phyloP scores from a whole-genome alignment of 352 stramenopile genomes.

The Globisporangium paddicum region DNA sequence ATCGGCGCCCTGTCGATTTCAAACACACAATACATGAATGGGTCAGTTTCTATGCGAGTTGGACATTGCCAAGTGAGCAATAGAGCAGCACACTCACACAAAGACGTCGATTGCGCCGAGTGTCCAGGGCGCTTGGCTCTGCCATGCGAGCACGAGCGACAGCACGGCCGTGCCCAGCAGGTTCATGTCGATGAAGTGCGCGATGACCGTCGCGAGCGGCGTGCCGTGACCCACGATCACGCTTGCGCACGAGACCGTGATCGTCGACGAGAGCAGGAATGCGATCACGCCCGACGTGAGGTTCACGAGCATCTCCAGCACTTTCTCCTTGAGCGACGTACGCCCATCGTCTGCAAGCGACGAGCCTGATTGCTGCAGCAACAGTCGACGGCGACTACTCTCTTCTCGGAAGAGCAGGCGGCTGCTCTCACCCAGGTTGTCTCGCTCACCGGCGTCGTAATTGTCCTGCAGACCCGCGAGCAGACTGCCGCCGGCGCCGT shows the following conservation, averaged over 20 bases:
- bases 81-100: slow-evolving; percentile 31
- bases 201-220: slow-evolving; percentile 52
- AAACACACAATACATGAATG: not conserved
- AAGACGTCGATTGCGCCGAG: slow-evolving; percentile 78
- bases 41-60: not conserved
- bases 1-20: slow-evolving; percentile 38
- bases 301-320: slow-evolving; percentile 44
- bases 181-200: slow-evolving; percentile 84
- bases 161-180: slow-evolving; percentile 66
- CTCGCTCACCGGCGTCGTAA: slow-evolving; percentile 8
- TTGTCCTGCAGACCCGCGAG: slow-evolving; percentile 9
- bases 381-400: slow-evolving; percentile 10
- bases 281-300: slow-evolving; percentile 70
- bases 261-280: slow-evolving; percentile 71
- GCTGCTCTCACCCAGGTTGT: slow-evolving; percentile 11
- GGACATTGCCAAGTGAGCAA: not conserved
- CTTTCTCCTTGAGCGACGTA: slow-evolving; percentile 12
- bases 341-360: not conserved
- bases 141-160: slow-evolving; percentile 67
- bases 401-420: slow-evolving; percentile 16
- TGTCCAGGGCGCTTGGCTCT: slow-evolving; percentile 70
- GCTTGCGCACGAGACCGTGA: slow-evolving; percentile 75
- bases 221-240: slow-evolving; percentile 69
- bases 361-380: slow-evolving; percentile 5
- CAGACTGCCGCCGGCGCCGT: slow-evolving; percentile 1